Conservation (phyloP, 2,329 filamentous ascomycete genomes). For the Polychaeton citri region DNA sequence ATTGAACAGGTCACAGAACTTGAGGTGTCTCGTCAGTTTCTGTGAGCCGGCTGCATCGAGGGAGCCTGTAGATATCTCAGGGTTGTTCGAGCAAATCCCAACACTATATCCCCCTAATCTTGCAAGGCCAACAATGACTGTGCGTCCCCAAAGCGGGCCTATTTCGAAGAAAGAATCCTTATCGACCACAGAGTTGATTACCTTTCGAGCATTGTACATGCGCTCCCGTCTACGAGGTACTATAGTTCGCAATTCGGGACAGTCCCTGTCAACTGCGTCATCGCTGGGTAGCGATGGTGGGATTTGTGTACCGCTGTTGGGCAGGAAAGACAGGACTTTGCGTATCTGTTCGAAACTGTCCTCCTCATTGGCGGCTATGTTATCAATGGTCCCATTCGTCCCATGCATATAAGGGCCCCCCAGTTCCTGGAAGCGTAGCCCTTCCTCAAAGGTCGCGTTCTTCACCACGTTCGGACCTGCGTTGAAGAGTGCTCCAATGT, state of each 20-base stretch:
- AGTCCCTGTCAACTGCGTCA: constrained; percentile 39
- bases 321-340: constrained; percentile 43
- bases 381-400: constrained; percentile 54
- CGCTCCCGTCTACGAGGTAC: constrained; percentile 45
- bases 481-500: constrained; percentile 50
- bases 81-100: constrained; percentile 47
- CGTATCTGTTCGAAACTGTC: constrained; percentile 49
- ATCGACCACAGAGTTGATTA: constrained; percentile 47
- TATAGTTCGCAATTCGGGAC: constrained; percentile 38
- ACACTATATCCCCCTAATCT: constrained; percentile 43
- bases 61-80: constrained; percentile 48
- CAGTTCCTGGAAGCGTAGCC: constrained; percentile 43
- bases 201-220: constrained; percentile 46
- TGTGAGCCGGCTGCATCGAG: constrained; percentile 48
- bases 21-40: constrained; percentile 47
- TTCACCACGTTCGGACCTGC: constrained; percentile 51
- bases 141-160: constrained; percentile 48
- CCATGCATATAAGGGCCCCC: constrained; percentile 50
- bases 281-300: constrained; percentile 33
- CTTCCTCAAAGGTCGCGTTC: constrained; percentile 51
- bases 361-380: constrained; percentile 46
- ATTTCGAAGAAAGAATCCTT: constrained; percentile 49
- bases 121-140: constrained; percentile 47
- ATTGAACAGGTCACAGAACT: constrained; percentile 54
- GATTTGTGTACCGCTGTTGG: constrained; percentile 41